Conservation (phyloP, 768 basidiomycete species). For the Rhizopogon rudus region DNA sequence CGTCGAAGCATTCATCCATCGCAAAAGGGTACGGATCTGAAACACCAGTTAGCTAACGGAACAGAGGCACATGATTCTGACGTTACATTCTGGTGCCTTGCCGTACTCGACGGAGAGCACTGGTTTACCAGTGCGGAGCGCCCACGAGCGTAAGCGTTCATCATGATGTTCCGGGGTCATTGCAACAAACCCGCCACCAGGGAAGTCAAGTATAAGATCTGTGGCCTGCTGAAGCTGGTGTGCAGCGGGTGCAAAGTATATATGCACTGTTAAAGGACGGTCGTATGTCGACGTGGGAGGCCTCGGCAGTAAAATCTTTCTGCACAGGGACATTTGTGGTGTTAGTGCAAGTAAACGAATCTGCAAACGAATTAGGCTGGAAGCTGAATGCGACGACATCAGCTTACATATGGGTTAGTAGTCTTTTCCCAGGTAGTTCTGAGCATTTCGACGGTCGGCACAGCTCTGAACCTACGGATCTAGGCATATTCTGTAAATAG, state of each 20-base stretch:
- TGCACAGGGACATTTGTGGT: slow-evolving; percentile 58
- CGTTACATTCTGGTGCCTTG: slow-evolving; percentile 91
- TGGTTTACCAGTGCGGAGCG: slow-evolving; percentile 68
- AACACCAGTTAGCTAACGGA: slow-evolving; percentile 3
- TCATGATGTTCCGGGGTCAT: slow-evolving; percentile 98
- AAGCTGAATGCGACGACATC: slow-evolving; percentile 6
- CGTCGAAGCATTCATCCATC: slow-evolving; percentile 92
- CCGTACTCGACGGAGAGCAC: slow-evolving; percentile 90
- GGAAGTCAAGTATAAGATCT: slow-evolving; percentile 88
- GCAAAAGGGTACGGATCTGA: slow-evolving; percentile 96
- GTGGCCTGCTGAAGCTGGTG: slow-evolving; percentile 57
- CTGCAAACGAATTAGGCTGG: slow-evolving; percentile 31
- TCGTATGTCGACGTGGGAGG: slow-evolving; percentile 71
- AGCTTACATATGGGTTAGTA: slow-evolving; percentile 79
- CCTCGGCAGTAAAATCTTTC: slow-evolving; percentile 79
- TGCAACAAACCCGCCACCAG: slow-evolving; percentile 95
- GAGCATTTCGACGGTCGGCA: slow-evolving; percentile 95
- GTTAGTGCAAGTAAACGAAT: slow-evolving; percentile 54
- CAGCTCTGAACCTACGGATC: slow-evolving; percentile 88
- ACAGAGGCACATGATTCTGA: slow-evolving; percentile 3
- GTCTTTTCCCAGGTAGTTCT: slow-evolving; percentile 97
- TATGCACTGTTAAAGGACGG: slow-evolving; percentile 76
- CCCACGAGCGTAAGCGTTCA: slow-evolving; percentile 87
- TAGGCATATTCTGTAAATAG: slow-evolving; percentile 25
- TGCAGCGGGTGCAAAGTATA: slow-evolving; percentile 77